Evolutionary conservation across 129 eudicot species (phyloP), one percentile per base, ranked within the genome.

Genomic region (Logfia minima): DNA sequence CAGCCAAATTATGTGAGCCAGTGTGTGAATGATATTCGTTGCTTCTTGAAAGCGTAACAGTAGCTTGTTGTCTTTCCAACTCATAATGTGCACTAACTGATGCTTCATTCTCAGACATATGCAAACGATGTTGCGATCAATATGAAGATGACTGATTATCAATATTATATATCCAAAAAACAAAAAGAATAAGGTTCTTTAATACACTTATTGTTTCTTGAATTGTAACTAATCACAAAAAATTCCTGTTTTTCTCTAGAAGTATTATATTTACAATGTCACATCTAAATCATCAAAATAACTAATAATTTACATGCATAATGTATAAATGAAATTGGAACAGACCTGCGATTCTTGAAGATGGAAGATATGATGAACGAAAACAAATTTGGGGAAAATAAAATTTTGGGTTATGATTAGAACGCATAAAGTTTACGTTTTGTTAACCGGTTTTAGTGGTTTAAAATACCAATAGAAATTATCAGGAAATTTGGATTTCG

Each of bases 61-160:
- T 66, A 26, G 70, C 23, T 39, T 67, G 59, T 23, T 70, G 51
- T 7, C 18, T 71, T 61, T 19, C 69, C 23, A 55, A 48, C 8
- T 71, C 77, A 43, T 41, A 2, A 5, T 18, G n/a, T 59, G 17
- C 26, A 28, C 11, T 60, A 21, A 92, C 48, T 59, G 92, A 89
- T 43, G 84, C 78, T 16, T 82, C 77, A 59, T 77, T 55, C 58
- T 83, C 86, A 19, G 88, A 83, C 76, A 90, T 71, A 48, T 82
- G 85, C 80, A 85, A 63, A 71, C 65, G 78, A 41, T 74, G 81
- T 26, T 88, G 61, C 24, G 72, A 82, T 66, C 84, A 85, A 22
- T 34, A 43, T 5, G 43, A 52, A 43, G 71, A 37, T 37, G 23
- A 75, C 22, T 23, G 9, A 2, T n/a, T 17, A 29, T 64, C 31